phyloP scores from a whole-genome alignment of 2,329 filamentous ascomycete species.

The Trichoderma hamatum region DNA sequence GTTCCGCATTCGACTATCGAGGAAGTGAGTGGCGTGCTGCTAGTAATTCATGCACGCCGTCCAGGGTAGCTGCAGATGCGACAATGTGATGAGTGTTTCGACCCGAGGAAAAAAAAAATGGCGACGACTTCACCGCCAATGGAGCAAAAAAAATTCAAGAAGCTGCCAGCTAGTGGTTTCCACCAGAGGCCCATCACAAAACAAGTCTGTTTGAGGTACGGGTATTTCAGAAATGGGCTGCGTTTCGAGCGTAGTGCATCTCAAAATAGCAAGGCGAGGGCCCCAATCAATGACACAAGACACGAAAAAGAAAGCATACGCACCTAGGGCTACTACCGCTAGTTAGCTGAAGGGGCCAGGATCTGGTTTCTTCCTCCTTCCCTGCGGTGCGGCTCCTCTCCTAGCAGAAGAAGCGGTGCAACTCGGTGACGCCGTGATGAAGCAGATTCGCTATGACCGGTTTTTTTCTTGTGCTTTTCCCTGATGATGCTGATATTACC shows the following conservation, averaged over 20 bases:
- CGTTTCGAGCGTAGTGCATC: slow-evolving; percentile 11
- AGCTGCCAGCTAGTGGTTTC: slow-evolving; percentile 8
- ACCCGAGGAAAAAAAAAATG: background rate
- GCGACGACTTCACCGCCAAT: slow-evolving; percentile 20
- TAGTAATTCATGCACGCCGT: slow-evolving; percentile 21
- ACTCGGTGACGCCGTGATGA: slow-evolving; percentile 27
- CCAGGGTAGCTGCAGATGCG: slow-evolving; percentile 18
- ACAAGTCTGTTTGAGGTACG: slow-evolving; percentile 5
- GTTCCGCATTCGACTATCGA: background rate
- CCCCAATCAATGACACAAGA: background rate
- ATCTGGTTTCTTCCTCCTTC: background rate
- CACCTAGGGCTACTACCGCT: background rate
- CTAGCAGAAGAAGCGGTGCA: slow-evolving; percentile 10
- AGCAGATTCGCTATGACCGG: slow-evolving; percentile 11
- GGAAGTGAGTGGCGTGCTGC: slow-evolving; percentile 14
- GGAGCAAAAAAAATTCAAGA: slow-evolving; percentile 1
- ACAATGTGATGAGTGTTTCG: slow-evolving; percentile 17
- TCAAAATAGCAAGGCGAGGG: slow-evolving; percentile 5
- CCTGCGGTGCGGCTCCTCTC: slow-evolving; percentile 7
- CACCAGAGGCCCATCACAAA: slow-evolving; percentile 11
- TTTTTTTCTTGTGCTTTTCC: background rate
- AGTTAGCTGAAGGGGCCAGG: slow-evolving; percentile 18
- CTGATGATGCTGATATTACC: background rate
- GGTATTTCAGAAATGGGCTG: slow-evolving; percentile 6
- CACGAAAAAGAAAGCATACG: background rate